Base-by-base conservation (phyloP, 169 alveolate species). In the Fabrea salina region DNA sequence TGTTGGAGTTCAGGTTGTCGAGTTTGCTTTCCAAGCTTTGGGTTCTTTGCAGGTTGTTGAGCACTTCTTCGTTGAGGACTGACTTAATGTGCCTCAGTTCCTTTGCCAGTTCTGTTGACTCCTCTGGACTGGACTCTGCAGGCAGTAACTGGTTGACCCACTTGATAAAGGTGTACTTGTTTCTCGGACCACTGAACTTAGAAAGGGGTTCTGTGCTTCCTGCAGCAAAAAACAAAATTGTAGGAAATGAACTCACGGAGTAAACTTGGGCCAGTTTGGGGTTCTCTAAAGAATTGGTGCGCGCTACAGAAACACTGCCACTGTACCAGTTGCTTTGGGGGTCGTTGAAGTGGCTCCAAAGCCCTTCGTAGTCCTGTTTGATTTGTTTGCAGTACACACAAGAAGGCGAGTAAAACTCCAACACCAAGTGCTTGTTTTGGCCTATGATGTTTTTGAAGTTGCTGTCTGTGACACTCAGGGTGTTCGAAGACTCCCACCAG, bases 371-470 rank as follows among this genome's bases (percentile, higher is more conserved):
- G 32, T 61, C 74, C 2, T 27, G 74, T 1, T 35, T 35, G 54
- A 61, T 61, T 27, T n/a, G 16, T 16, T 30, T 16, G 32, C 74
- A 61, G 19, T 13, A 61, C 27, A 33, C 54, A 35, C 74, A 61
- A 11, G n/a, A 61, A 16, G 74, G 74, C 1, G 74, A 47, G 32
- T n/a, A 61, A 30, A 33, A 61, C 49, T 61, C 74, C 13, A 61
- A 13, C 11, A 61, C 3, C 3, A 61, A 16, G 3, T 32, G 49
- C 3, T 35, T 27, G 53, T 27, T 8, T 13, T 16, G 1, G 11
- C 74, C 74, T 32, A 61, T 27, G 25, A 16, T 1, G 3, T 61
- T 16, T 27, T 32, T 16, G 50, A 33, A 37, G 3, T 61, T 61
- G 8, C 39, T 30, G 25, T 61, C 50, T 33, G 74, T 61, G 11